Base-by-base conservation (phyloP, 129 eudicot genomes). In the Flaveria sonorensis region DNA sequence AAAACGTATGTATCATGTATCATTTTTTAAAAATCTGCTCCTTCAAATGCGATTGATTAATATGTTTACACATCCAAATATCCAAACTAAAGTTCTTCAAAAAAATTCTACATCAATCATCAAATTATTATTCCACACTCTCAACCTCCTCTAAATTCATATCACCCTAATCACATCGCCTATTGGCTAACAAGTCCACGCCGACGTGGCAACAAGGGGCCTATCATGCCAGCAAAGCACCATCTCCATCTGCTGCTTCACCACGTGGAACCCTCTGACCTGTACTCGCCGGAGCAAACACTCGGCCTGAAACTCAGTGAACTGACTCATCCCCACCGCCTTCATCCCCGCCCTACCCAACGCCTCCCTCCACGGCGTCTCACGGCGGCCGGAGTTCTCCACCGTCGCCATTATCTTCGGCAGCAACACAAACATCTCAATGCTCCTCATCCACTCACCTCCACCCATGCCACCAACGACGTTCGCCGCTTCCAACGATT, bases 221-320 rank as follows among this genome's bases (percentile, higher is more conserved):
- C 94, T 82, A 64, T 87, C 94, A 32, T 88, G 96, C 98, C 98
- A 92, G 84, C 93, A 92, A 30, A 92, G 96, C 98, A 90, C 76
- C 98, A 92, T 85, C 92, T 92, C 98, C 28, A 78, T 90, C 57
- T 85, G 90, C 24, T 87, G 83, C 53, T 87, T 90, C 16, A 74
- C 92, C 89, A 92, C 96, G 81, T 90, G 96, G 89, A 90, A 92
- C 24, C 96, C 98, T 75, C 88, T 84, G 12, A 86, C 89, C 55
- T 86, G 92, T 19, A 85, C 90, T 76, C 89, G 81, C 72, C 88
- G 71, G 72, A 92, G 47, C 73, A 92, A 85, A 67, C 92, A 88
- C 87, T 92, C 98, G 0, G 98, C 98, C 64, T 92, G 98, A n/a
- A 85, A 85, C 32, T 92, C 96, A 2, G 94, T 94, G 68, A 92